Conservation (phyloP, 2,329 filamentous ascomycete species). For the Penicillium sclerotiorum region DNA sequence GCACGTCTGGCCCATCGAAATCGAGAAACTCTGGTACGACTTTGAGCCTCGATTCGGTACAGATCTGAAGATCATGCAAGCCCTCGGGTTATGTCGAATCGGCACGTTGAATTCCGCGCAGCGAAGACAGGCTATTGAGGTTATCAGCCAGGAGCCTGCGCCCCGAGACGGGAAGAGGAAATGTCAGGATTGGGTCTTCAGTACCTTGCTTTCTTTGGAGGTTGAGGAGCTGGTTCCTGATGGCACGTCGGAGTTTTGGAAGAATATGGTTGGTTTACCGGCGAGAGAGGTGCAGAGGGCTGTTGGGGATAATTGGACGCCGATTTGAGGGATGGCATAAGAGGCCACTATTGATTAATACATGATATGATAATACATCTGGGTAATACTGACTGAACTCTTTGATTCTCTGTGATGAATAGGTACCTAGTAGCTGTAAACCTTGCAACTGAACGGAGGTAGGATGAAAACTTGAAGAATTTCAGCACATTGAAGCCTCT, state of each 20-base stretch:
- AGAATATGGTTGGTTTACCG: conserved; percentile 22
- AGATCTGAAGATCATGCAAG: conserved; percentile 23
- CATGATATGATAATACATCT: neutral
- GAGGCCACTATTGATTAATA: no score
- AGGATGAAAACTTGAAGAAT: no score
- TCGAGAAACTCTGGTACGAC: conserved; percentile 26
- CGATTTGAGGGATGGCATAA: neutral
- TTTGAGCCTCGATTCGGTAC: conserved; percentile 25
- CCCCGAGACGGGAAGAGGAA: conserved; percentile 22
- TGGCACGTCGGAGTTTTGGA: conserved; percentile 29
- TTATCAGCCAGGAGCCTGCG: conserved; percentile 22
- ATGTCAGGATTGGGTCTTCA: conserved; percentile 32
- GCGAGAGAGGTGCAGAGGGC: conserved; percentile 15
- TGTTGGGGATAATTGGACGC: conserved; percentile 15
- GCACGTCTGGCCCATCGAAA: conserved; percentile 28
- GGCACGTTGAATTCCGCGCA: conserved; percentile 18
- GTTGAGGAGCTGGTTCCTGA: conserved; percentile 28
- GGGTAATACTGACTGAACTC: neutral
- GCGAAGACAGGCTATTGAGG: conserved; percentile 19
- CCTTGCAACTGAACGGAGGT: no score
- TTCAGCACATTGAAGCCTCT: no score
- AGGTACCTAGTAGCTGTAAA: no score
- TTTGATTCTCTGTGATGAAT: no score
- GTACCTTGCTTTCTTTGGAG: conserved; percentile 26
- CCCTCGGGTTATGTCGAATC: conserved; percentile 25